These are phyloP conservation scores for Saturnispora saitoi DNA, from an alignment of 805 yeast species.

Conservation along the genomic window DNA sequence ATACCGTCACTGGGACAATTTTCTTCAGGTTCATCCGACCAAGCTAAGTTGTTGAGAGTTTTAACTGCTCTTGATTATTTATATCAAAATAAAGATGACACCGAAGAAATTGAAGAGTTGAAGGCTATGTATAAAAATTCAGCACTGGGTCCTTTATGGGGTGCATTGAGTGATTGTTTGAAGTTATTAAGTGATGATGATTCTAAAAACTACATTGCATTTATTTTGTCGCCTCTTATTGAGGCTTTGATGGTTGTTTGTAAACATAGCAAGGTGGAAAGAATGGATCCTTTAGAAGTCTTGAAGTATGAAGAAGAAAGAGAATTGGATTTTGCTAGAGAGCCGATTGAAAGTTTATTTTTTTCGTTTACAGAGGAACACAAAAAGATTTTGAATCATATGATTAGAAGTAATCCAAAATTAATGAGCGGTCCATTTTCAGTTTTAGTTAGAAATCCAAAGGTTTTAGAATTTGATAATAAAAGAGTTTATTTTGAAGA, in stretches of 20 bases:
- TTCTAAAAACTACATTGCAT: slow-evolving; percentile 55
- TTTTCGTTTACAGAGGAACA: slow-evolving; percentile 85
- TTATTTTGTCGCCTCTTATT: slow-evolving; percentile 74
- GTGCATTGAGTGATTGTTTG: slow-evolving; percentile 67
- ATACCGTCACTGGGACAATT: slow-evolving; percentile 48
- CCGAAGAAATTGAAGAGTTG: slow-evolving; percentile 37
- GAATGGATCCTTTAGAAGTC: slow-evolving; percentile 44
- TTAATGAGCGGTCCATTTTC: slow-evolving; percentile 95
- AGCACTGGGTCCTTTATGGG: slow-evolving; percentile 77
- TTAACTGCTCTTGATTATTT: slow-evolving; percentile 83
- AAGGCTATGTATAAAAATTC: slow-evolving; percentile 56
- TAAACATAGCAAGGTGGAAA: slow-evolving; percentile 66
- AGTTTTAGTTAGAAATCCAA: slow-evolving; percentile 78
- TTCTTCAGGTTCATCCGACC: slow-evolving; percentile 75
- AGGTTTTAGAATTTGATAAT: slow-evolving; percentile 89
- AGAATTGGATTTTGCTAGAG: slow-evolving; percentile 58
- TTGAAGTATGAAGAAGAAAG: slow-evolving; percentile 58
- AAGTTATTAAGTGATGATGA: slow-evolving; percentile 51
- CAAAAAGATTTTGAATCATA: slow-evolving; percentile 76
- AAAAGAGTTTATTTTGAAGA: slow-evolving; percentile 80
- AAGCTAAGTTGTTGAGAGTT: slow-evolving; percentile 77
- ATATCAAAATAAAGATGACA: slow-evolving; percentile 39
- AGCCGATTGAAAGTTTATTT: slow-evolving; percentile 70
- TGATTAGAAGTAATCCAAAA: slow-evolving; percentile 86
- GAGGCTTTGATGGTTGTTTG: slow-evolving; percentile 96